phyloP scores from a whole-genome alignment of 495 filamentous ascomycete species.

The Aspergillus taichungensis region DNA sequence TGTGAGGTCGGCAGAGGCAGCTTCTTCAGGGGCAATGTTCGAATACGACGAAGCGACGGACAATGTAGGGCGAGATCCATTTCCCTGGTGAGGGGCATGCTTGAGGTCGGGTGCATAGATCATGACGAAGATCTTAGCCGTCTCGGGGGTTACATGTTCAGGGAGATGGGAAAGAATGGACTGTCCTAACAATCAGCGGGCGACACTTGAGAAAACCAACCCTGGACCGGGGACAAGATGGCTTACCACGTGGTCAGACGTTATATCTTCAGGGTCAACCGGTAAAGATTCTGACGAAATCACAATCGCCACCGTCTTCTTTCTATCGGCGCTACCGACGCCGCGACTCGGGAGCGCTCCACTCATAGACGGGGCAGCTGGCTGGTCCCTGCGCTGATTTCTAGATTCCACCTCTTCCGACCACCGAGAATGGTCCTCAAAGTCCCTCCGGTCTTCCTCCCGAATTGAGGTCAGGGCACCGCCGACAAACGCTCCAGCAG shows the following conservation, averaged over 20 bases:
- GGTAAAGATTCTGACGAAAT: constrained; percentile 63
- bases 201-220: background rate
- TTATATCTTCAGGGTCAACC: constrained; percentile 53
- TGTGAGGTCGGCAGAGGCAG: constrained; percentile 55
- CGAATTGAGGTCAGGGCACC: constrained; percentile 74
- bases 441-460: constrained; percentile 73
- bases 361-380: constrained; percentile 20
- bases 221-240: background rate
- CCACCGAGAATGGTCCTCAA: constrained; percentile 77
- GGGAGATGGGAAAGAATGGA: constrained; percentile 86
- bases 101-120: constrained; percentile 80
- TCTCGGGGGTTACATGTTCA: constrained; percentile 56
- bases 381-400: constrained; percentile 25
- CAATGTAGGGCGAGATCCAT: constrained; percentile 36
- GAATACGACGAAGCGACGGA: constrained; percentile 83
- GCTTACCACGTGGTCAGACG: constrained; percentile 70
- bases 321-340: constrained; percentile 20
- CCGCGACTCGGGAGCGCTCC: constrained; percentile 19
- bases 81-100: constrained; percentile 40
- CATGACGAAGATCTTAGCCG: constrained; percentile 68
- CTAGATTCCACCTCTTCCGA: constrained; percentile 63
- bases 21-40: constrained; percentile 71
- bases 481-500: constrained; percentile 72
- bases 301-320: constrained; percentile 76
- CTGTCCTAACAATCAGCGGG: constrained; percentile 36